These are phyloP conservation scores for Microsporum ferrugineum DNA, from an alignment of 2,329 filamentous ascomycete species.

Conservation along the genomic window DNA sequence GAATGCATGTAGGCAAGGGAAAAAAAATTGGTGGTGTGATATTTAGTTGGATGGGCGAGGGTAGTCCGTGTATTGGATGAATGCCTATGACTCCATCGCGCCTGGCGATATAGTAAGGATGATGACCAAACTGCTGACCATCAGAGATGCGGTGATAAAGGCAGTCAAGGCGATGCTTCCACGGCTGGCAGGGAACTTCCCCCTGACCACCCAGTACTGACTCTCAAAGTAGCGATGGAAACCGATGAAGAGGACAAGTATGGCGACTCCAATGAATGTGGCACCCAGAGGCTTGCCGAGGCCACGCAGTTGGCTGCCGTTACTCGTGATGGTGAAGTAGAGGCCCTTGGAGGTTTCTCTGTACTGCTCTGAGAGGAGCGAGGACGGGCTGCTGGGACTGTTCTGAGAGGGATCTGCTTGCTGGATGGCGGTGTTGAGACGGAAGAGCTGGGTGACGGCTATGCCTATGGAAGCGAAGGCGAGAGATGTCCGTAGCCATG, in stretches of 20 bases:
- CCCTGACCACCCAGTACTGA: constrained; percentile 55
- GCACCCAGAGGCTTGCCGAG: constrained; percentile 52
- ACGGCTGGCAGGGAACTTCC: constrained; percentile 54
- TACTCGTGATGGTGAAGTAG: constrained; percentile 12
- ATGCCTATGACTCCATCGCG: constrained; percentile 8
- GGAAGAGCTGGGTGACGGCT: constrained; percentile 55
- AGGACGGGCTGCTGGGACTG: constrained; percentile 14
- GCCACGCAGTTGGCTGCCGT: constrained; percentile 32
- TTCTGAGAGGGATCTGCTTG: constrained; percentile 11
- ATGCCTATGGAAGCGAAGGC: constrained; percentile 57
- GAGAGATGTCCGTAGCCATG: constrained; percentile 55
- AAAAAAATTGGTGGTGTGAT: background rate
- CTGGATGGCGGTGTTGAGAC: constrained; percentile 45
- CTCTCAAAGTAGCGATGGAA: constrained; percentile 57
- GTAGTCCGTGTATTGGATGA: background rate
- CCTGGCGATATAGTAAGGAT: constrained; percentile 45
- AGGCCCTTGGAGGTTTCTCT: constrained; percentile 13
- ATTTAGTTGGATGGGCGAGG: background rate
- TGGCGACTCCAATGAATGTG: constrained; percentile 51
- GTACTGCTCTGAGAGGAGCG: constrained; percentile 17
- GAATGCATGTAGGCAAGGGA: background rate
- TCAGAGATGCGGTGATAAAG: constrained; percentile 44
- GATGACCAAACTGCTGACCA: constrained; percentile 48
- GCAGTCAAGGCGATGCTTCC: constrained; percentile 51
- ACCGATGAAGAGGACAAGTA: constrained; percentile 49